phyloP scores from a whole-genome alignment of 768 basidiomycete species.

The Suillus lakei region DNA sequence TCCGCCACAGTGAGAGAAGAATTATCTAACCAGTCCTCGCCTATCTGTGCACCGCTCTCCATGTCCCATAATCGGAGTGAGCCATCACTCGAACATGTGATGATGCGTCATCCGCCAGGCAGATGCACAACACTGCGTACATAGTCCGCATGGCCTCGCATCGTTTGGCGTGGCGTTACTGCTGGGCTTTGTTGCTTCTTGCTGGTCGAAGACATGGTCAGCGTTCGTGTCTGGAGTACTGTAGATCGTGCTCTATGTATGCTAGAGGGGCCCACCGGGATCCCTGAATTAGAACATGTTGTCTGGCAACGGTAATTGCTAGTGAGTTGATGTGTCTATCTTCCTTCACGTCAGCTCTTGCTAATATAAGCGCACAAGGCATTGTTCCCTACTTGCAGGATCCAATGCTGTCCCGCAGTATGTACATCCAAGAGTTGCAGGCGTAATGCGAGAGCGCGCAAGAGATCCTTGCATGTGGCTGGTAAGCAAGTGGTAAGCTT shows the following conservation, averaged over 20 bases:
- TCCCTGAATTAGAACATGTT: neutral
- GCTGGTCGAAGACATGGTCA: neutral
- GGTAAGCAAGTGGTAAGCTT: neutral
- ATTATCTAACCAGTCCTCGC: neutral
- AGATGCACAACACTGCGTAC: neutral
- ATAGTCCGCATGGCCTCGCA: neutral
- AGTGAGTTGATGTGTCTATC: constrained; percentile 16
- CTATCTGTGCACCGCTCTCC: neutral
- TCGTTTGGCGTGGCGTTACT: neutral
- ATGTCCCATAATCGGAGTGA: neutral
- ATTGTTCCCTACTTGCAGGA: neutral
- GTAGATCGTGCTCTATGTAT: neutral
- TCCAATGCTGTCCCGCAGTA: too few relatives aligned
- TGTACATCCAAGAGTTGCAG: too few relatives aligned
- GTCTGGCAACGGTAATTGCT: constrained; percentile 14
- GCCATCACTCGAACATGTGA: neutral
- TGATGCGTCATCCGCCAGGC: neutral
- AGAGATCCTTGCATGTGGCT: too few relatives aligned
- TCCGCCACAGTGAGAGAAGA: too few relatives aligned
- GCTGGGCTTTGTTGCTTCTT: neutral
- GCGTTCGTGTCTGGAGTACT: neutral
- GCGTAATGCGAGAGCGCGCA: too few relatives aligned
- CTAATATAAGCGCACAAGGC: constrained; percentile 17
- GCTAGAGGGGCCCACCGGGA: neutral
- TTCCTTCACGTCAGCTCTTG: constrained; percentile 17